These are phyloP conservation scores for Galerina marginata DNA, from an alignment of 768 basidiomycete species.

Conservation along the genomic window DNA sequence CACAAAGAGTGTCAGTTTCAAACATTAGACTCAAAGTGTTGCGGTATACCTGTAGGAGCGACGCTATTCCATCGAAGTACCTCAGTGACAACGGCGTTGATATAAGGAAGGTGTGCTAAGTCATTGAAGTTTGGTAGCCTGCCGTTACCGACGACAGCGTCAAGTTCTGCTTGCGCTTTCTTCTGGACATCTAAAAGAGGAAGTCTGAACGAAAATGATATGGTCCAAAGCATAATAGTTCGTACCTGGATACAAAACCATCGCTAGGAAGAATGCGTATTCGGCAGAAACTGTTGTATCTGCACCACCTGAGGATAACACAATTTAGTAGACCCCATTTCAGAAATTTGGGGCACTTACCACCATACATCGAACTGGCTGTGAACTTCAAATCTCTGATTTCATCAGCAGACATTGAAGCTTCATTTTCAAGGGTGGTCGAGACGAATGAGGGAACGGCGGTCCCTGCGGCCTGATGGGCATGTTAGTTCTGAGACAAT, in stretches of 20 bases:
- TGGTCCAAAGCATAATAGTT: slow-evolving; percentile 1
- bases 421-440: slow-evolving; percentile 42
- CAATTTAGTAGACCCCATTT: neutral
- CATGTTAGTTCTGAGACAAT: neutral
- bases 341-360: slow-evolving; percentile 26
- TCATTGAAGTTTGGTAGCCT: slow-evolving; percentile 48
- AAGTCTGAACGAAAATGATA: slow-evolving; percentile 11
- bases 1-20: neutral
- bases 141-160: slow-evolving; percentile 42
- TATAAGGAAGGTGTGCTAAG: slow-evolving; percentile 51
- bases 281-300: slow-evolving; percentile 55
- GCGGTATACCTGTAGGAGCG: slow-evolving; percentile 43
- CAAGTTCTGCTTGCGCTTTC: slow-evolving; percentile 59
- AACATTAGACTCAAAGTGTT: neutral
- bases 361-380: slow-evolving; percentile 52
- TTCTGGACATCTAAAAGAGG: slow-evolving; percentile 45
- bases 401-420: slow-evolving; percentile 34
- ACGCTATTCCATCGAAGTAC: slow-evolving; percentile 54
- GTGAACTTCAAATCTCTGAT: slow-evolving; percentile 46
- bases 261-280: slow-evolving; percentile 55
- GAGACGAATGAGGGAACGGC: slow-evolving; percentile 52
- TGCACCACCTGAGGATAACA: slow-evolving; percentile 42
- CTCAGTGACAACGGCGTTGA: slow-evolving; percentile 51
- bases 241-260: slow-evolving; percentile 46
- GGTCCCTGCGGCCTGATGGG: slow-evolving; percentile 42